A percentile compares a stretch with the other conserved stretches of the same genome.
Conservation (phyloP, 371 early-diverging fungal genomes). For the Quaeritorhiza haematococci region DNA sequence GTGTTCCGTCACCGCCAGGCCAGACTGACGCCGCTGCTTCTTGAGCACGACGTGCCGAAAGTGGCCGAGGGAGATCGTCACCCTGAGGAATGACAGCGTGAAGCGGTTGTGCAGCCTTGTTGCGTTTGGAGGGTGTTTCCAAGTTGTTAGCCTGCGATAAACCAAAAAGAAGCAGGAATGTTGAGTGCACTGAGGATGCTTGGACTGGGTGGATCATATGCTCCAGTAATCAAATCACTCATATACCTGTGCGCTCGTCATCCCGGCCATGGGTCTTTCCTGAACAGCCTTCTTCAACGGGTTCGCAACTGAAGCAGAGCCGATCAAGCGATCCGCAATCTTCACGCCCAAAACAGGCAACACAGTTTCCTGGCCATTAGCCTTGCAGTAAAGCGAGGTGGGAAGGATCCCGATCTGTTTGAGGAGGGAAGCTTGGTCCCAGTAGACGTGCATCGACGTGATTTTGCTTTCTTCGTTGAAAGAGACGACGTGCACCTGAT, state of each 20-base stretch:
- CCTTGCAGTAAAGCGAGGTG: slow-evolving; percentile 37
- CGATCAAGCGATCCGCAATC: slow-evolving; percentile 21
- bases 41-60: no score
- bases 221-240: no score
- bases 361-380: slow-evolving; percentile 32
- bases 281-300: background rate
- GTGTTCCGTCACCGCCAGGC: no score
- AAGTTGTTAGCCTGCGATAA: no score
- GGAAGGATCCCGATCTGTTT: slow-evolving; percentile 41
- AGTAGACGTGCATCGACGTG: slow-evolving; percentile 29
- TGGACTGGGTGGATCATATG: no score
- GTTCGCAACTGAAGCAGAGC: slow-evolving; percentile 1
- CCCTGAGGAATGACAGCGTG: no score
- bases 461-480: slow-evolving; percentile 23
- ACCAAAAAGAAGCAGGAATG: no score
- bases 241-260: background rate
- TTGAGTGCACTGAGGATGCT: no score
- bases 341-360: slow-evolving; percentile 33
- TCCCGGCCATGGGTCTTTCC: background rate
- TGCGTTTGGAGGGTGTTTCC: no score
- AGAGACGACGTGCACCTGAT: slow-evolving; percentile 25
- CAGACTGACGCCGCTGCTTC: no score
- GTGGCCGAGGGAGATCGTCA: no score
- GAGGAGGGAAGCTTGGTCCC: slow-evolving; percentile 47
- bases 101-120: no score